Evolutionary conservation across 192 early-diverging fungal genomes (phyloP).

Genomic region (Backusella parvicylindrica): DNA sequence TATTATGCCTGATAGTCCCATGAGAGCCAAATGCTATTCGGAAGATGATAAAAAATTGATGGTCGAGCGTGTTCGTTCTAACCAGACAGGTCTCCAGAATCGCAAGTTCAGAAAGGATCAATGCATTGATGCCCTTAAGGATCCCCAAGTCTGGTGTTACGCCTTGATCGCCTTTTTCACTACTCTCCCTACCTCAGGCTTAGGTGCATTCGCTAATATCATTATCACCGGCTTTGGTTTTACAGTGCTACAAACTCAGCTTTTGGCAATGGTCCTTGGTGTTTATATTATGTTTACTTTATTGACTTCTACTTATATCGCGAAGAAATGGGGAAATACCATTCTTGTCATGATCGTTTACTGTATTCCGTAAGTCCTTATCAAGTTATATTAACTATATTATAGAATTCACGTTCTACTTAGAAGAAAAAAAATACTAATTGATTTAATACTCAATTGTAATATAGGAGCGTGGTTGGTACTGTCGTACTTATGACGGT

Average conservation of each 20-base stretch:
- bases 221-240: constrained; percentile 20
- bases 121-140: constrained; percentile 7
- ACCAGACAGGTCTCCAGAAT: constrained; percentile 18
- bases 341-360: constrained; percentile 18
- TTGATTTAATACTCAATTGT: background rate
- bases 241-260: constrained; percentile 19
- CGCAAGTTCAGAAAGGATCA: constrained; percentile 15
- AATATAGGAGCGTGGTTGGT: constrained; percentile 12
- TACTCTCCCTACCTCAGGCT: constrained; percentile 14
- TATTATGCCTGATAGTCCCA: constrained; percentile 19
- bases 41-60: constrained; percentile 22
- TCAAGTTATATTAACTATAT: background rate
- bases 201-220: constrained; percentile 18
- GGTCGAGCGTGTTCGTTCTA: constrained; percentile 17
- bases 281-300: constrained; percentile 15
- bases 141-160: constrained; percentile 8
- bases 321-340: constrained; percentile 9
- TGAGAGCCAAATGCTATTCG: constrained; percentile 23
- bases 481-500: constrained; percentile 22
- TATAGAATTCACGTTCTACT: background rate
- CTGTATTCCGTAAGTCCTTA: constrained; percentile 15
- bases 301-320: constrained; percentile 1
- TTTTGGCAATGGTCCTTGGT: constrained; percentile 17
- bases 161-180: constrained; percentile 15
- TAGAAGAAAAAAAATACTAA: background rate